Base-by-base conservation (phyloP, 257 asterid species). In the Plantago ovata region DNA sequence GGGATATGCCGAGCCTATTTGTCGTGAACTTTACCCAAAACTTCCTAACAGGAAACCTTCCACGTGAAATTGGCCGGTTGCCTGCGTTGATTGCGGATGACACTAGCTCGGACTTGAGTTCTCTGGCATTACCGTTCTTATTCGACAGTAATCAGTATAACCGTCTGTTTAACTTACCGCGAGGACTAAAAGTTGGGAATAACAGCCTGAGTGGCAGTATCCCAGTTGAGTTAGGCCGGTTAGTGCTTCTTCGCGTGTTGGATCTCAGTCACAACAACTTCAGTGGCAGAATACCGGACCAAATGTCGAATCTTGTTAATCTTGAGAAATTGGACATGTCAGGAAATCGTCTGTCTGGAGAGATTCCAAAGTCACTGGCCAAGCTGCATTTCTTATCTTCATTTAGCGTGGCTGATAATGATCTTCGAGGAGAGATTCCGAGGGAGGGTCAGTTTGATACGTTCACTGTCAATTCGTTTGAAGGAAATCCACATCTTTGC, bases 341-440 rank as follows among this genome's bases (percentile, higher is more conserved):
- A 0, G 63, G 68, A 19, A 81, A 81, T 48, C 68, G 56, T 62
- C 61, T 81, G n/a, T 10, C 68, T 0, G 86, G 90, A 0, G 53
- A 56, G 78, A 79, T 82, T 9, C 90, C 90, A 4, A 62, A 43
- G 33, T 64, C 82, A 14, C 54, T 82, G 7, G 57, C 55, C 7
- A 6, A 41, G 46, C 79, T 82, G 6, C 71, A 71, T 53, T 82
- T 82, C 78, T 49, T 82, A 68, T 82, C 90, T 0, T 53, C 45
- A 0, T 82, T 82, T 60, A 77, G 69, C 45, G 86, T 82, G 44
- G 82, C 86, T 1, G 14, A 69, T 13, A 82, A 82, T 52, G 79
- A 74, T 70, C 79, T 82, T 1, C 48, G 52, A 41, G 89, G 89
- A 6, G 80, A 67, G 52, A 72, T 82, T 24, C 89, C 89, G 3